Evolutionary conservation across 192 early-diverging fungal genomes (phyloP), one percentile per base, ranked within the genome.

Genomic region (Spizellomyces punctatus): DNA sequence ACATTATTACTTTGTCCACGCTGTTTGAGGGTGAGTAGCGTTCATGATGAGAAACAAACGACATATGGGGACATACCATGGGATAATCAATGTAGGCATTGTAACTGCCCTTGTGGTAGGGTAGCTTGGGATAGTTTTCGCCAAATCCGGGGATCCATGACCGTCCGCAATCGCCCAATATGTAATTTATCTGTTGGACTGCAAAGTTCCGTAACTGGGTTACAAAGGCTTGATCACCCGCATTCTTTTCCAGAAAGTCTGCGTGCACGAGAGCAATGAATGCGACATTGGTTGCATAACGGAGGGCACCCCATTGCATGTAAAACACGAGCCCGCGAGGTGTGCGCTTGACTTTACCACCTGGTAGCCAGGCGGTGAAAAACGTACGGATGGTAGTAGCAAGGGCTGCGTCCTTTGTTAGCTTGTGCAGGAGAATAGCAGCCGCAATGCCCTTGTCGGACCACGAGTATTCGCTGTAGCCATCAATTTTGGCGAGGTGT

Each of bases 121-220:
- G 84, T 19, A 73, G 75, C 10, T 42, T 50, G 0, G 84, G 84
- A n/a, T 66, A 83, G 10, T 86, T 81, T 10, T 76, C 72, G 8
- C 83, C 83, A 75, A 86, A 85, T n/a, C 84, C 84, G 44, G 80
- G 75, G 1, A 86, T 74, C 79, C 81, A 86, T 7, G 76, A 75
- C 46, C 80, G 80, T 10, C 83, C 83, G 64, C 75, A 76, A 46
- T 86, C 84, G 41, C 84, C 84, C 1, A 85, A 70, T 1, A 82
- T 78, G 67, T 86, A 86, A 61, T 86, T 86, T 50, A 83, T 86
- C 59, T 86, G 72, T 46, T 74, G 84, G 5, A 78, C 76, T 5
- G 82, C 72, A 66, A 85, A 85, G 0, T 46, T 73, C 36, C 44
- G 21, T 6, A 76, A 58, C 43, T 57, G 69, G 5, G 55, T 60